Evolutionary conservation across 139 green algal species (phyloP), one percentile per base, ranked within the genome.

Genomic region (Pleodorina starrii): DNA sequence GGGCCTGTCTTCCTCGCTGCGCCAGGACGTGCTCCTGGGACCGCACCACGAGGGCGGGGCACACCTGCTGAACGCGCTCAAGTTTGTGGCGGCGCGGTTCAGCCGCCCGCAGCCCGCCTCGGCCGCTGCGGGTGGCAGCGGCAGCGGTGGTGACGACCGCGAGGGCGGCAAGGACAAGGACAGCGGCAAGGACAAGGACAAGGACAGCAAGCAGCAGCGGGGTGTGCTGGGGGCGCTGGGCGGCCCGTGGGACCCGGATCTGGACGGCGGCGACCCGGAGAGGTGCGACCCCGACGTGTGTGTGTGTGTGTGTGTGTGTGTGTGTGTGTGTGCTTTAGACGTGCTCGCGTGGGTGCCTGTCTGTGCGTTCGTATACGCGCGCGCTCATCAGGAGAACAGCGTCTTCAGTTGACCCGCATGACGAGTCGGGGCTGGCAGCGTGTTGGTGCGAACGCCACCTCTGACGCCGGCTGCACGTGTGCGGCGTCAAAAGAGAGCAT

Each of bases 141-240:
- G 11, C 71, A 77, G 43, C 50, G 88, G 21, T 21, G 72, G 40
- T n/a, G 46, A 82, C 2, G 74, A 82, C 27, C 74, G 74, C 16
- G 74, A 82, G 9, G 74, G 29, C 63, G n/a, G 6, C 42, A 57
- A 80, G 69, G 36, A 48, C 36, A 48, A 77, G 35, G 69, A 48
- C 35, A 48, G 35, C 21, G 69, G 29, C 12, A 77, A 77, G 35
- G 69, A 77, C 44, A 82, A 82, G 69, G 69, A 77, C 63, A 73
- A 42, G 63, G 29, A 68, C 29, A 68, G 29, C 5, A 29, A 73
- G 29, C 9, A 84, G 40, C 73, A 89, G 29, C 63, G 88, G 19
- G 92, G 92, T 11, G 94, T 95, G 54, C 93, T 98, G 82, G 85
- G 90, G 6, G 84, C 91, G 27, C 84, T 98, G 81, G 96, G 96